Evolutionary conservation across 768 basidiomycete genomes (phyloP), one percentile per base, ranked within the genome.

Genomic region (Gautieria morchelliformis): DNA sequence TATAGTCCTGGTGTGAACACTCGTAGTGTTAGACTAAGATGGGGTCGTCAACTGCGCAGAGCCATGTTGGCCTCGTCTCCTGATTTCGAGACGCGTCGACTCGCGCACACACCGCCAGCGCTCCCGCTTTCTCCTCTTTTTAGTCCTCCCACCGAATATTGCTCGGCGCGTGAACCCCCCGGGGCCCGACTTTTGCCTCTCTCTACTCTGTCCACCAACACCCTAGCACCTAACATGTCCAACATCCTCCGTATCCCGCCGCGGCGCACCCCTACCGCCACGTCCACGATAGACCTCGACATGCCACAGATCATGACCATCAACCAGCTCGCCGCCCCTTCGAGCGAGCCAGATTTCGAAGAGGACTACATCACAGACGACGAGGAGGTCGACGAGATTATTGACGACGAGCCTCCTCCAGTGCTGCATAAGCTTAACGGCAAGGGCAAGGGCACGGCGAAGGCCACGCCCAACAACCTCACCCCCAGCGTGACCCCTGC

Each of bases 321-420:
- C 50, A 58, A 53, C 40, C 58, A 58, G 30, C 27, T 37, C 17
- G 35, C 19, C 53, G 53, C 42, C 65, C 68, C 20, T 65, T 78
- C 24, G 63, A 75, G 59, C 74, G 64, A 63, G 51, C 32, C 42
- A 17, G 58, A 58, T 22, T 52, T 58, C 35, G 60, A 52, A 41
- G 60, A 65, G 9, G 62, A 53, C 20, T 61, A 63, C 22, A 27
- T 65, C 39, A 70, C 70, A n/a, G 45, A 52, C 22, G 81, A 82
- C 54, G 70, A 71, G 30, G 83, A 84, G 64, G 74, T 82, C 61
- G 83, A 85, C 72, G 77, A 86, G 65, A 79, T 86, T 58, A 75
- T 78, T 47, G 69, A 71, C 22, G 75, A 75, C 35, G 65, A 68
- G 1, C 67, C 65, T 11, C 46, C 58, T 40, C 20, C 46, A 19